Percentiles rank a stretch among this genome's conserved stretches.
phyloP scores from a whole-genome alignment of 1,284 basidiomycete species.

The Cystobasidiaceae sp. region DNA sequence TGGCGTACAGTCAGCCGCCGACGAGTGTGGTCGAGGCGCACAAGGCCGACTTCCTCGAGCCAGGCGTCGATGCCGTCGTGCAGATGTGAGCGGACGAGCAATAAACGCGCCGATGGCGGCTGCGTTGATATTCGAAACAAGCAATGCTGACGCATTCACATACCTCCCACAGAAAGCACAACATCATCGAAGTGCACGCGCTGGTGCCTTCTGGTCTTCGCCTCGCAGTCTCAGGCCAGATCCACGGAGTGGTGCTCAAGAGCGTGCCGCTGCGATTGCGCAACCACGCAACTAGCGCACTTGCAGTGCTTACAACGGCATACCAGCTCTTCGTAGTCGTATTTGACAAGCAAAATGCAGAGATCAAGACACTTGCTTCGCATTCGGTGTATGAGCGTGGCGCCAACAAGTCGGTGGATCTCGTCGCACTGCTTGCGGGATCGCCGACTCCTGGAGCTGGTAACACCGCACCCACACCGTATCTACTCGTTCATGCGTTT shows the following conservation, averaged over 20 bases:
- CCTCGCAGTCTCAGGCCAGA: conserved; percentile 25
- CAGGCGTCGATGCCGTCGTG: conserved; percentile 25
- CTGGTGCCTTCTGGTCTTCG: conserved; percentile 2
- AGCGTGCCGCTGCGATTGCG: conserved; percentile 33
- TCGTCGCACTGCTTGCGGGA: conserved; percentile 36
- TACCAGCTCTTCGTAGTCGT: conserved; percentile 35
- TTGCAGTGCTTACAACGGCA: conserved; percentile 39
- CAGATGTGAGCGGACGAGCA: conserved; percentile 35
- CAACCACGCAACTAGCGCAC: conserved; percentile 11
- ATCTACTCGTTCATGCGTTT: conserved; percentile 39
- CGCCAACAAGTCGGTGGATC: conserved; percentile 31
- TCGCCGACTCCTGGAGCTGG: conserved; percentile 31
- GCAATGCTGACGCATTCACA: not conserved
- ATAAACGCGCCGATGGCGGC: no score
- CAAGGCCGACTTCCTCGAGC: conserved; percentile 28
- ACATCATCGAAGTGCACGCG: conserved; percentile 33
- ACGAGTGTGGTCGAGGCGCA: conserved; percentile 36
- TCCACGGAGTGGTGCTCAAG: conserved; percentile 34
- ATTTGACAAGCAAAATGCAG: conserved; percentile 11
- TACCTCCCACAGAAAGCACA: conserved; percentile 34
- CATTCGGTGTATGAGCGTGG: conserved; percentile 9
- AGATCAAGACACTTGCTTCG: conserved; percentile 6
- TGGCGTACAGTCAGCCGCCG: conserved; percentile 31
- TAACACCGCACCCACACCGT: conserved; percentile 25
- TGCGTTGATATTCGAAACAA: no score